Evolutionary conservation across 2,329 filamentous ascomycete genomes (phyloP).

Genomic region (Bipolaris zeicola): DNA sequence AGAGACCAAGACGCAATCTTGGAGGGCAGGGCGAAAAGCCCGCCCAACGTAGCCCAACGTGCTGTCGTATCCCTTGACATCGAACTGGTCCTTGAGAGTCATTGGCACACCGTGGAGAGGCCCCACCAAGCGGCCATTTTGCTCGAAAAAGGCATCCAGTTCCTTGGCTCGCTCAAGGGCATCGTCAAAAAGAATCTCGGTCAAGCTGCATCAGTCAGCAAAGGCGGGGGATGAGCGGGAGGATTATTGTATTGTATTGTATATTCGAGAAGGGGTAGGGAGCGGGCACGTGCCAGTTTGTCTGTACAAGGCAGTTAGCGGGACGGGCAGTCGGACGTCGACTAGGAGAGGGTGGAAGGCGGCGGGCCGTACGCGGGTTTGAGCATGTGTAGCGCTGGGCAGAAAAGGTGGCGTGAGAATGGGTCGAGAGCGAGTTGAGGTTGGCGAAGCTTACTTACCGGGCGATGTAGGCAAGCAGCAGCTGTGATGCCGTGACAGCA

Average conservation of each 20-base stretch:
- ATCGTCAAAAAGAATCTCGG: conserved; percentile 55
- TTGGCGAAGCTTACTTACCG: conserved; percentile 30
- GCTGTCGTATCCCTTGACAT: conserved; percentile 55
- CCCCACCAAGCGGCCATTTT: conserved; percentile 49
- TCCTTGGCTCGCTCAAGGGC: conserved; percentile 50
- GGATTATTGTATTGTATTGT: no score
- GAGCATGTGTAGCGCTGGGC: conserved; percentile 38
- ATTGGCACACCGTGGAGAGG: conserved; percentile 56
- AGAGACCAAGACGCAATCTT: conserved; percentile 61
- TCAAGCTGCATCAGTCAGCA: conserved; percentile 47
- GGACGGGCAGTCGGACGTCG: neutral
- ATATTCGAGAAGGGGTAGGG: neutral
- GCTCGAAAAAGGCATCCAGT: conserved; percentile 49
- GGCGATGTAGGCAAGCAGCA: conserved; percentile 39
- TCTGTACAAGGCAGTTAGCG: conserved; percentile 47
- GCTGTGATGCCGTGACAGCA: conserved; percentile 34
- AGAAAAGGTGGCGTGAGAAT: conserved; percentile 44
- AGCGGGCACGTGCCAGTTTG: conserved; percentile 47
- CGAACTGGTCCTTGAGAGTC: conserved; percentile 58
- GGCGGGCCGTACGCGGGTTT: conserved; percentile 33
- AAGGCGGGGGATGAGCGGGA: no score
- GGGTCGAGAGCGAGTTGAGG: conserved; percentile 22
- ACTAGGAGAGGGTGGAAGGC: neutral
- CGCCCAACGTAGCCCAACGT: conserved; percentile 68
- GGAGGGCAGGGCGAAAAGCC: conserved; percentile 57